Conservation (phyloP, 441 rosid species). For the Lepidium campestre region DNA sequence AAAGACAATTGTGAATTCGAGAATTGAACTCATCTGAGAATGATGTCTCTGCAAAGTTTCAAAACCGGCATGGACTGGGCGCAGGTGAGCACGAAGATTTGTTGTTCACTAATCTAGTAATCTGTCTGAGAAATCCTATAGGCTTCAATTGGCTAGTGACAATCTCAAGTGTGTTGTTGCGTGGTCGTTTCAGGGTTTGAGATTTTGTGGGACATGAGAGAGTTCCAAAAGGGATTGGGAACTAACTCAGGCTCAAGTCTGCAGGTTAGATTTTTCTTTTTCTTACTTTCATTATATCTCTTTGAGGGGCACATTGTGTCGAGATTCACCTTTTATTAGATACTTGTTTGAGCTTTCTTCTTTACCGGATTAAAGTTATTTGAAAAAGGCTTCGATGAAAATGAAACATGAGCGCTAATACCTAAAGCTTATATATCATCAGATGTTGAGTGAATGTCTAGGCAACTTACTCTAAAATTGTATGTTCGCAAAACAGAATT, state of each 20-base stretch:
- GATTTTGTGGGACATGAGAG: not conserved
- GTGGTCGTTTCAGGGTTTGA: constrained; percentile 2
- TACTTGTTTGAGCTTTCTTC: not conserved
- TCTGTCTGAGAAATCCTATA: not conserved
- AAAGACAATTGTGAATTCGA: not conserved
- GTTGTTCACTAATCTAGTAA: not conserved
- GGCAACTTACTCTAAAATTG: not conserved
- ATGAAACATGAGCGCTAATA: not conserved
- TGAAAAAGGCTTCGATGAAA: not conserved
- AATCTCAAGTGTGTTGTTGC: not conserved
- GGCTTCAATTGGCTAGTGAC: not conserved
- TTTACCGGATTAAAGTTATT: not conserved
- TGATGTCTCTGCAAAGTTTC: not conserved
- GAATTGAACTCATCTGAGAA: not conserved
- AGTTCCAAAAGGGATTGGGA: not conserved
- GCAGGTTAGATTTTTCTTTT: constrained; percentile 6
- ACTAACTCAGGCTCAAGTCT: not conserved
- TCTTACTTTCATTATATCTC: not conserved
- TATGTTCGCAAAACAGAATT: not conserved
- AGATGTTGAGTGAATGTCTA: not conserved
- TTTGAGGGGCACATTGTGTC: not conserved
- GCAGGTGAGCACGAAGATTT: not conserved
- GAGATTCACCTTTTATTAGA: not conserved
- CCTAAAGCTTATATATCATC: not conserved
- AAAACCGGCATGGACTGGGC: not conserved